phyloP scores from a whole-genome alignment of 148 eudicot species.

The Chenopodium album region DNA sequence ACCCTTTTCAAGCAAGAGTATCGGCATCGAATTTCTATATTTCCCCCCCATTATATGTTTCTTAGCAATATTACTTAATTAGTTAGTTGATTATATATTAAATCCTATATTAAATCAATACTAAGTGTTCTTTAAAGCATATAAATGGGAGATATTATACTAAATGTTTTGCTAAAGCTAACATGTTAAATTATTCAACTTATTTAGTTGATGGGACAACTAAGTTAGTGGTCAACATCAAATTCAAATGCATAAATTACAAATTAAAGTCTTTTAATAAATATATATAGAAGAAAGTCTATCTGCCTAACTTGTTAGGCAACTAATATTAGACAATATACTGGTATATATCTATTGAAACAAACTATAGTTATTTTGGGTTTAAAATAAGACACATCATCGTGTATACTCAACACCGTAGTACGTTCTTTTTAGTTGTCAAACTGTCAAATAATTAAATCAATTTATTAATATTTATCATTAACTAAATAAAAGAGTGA shows the following conservation, averaged over 20 bases:
- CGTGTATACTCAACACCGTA: too few relatives aligned
- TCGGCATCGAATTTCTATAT: not conserved
- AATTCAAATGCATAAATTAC: not conserved
- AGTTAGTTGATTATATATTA: not conserved
- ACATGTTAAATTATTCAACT: not conserved
- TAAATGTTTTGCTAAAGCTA: slow-evolving; percentile 9
- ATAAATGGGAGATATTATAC: not conserved
- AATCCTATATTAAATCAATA: not conserved
- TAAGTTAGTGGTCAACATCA: not conserved
- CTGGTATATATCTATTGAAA: too few relatives aligned
- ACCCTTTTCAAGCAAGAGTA: slow-evolving; percentile 3
- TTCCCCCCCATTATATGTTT: not conserved
- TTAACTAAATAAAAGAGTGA: not conserved
- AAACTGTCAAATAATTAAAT: too few relatives aligned
- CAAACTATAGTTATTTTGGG: too few relatives aligned
- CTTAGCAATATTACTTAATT: not conserved
- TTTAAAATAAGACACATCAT: too few relatives aligned
- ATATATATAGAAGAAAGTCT: not conserved
- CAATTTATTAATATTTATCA: not conserved
- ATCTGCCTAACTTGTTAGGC: not conserved
- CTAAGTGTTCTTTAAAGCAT: not conserved
- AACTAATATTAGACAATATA: not conserved
- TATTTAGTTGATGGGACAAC: slow-evolving; percentile 6
- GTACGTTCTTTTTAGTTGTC: too few relatives aligned
- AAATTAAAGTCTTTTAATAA: not conserved